Evolutionary conservation across 2,329 filamentous ascomycete species (phyloP), one percentile per base, ranked within the genome.

Genomic region (Botrytis deweyae): DNA sequence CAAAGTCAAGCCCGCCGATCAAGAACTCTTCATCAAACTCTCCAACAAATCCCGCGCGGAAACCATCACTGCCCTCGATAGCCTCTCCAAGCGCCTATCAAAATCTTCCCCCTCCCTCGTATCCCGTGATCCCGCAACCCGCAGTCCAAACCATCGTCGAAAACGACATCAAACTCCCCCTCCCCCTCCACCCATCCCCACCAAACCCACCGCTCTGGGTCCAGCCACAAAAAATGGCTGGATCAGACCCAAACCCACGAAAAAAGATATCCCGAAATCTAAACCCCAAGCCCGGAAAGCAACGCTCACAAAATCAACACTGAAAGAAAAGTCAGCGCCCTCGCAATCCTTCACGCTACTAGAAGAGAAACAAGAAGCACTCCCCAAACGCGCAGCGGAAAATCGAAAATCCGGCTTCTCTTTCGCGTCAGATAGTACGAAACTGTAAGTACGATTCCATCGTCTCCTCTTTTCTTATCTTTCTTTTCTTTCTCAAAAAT

Each of bases 41-140:
- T 88, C 86, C 5, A 84, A 84, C 73, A 79, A 83, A 4, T 87
- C 86, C 0, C 82, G 86, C 40, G 74, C 82, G n/a, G 85, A 87
- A 68, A 85, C 86, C 1, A 83, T 88, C 74, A 81, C 82, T 72
- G 82, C 86, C 12, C 87, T 88, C 72, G 83, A 86, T 69, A 82
- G 83, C 25, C 80, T 88, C 40, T 87, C 86, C 2, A 67, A 75
- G 73, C 78, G 80, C 52, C 66, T 82, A 78, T 78, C 79, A 80
- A 44, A 78, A 66, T 79, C 79, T 59, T 77, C 78, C 5, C 72
- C 78, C 2, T 72, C 72, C 4, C 58, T 62, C 14, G 22, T 16
- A 62, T 49, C 29, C 12, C 52, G 10, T 62, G 49, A 42, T 44
- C 12, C n/a, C 44, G 12, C 8, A n/a, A 70, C 7, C 18, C 40